phyloP scores from a whole-genome alignment of 192 early-diverging fungal genomes.

The Ambispora gerdemannii region DNA sequence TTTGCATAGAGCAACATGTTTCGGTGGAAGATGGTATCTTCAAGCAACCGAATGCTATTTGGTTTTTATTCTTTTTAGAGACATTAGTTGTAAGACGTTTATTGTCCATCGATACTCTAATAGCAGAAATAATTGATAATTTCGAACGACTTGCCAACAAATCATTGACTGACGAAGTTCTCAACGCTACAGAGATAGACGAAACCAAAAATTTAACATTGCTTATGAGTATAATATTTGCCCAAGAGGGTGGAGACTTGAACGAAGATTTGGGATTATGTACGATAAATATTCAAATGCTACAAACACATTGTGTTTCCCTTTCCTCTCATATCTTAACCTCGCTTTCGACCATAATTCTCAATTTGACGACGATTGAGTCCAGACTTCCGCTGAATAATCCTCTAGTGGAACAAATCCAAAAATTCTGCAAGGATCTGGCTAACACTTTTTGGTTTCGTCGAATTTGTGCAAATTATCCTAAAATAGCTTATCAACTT shows the following conservation, averaged over 20 bases:
- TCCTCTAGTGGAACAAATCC: background rate
- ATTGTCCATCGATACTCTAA: conserved; percentile 29
- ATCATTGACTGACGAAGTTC: conserved; percentile 5
- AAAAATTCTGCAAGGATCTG: conserved; percentile 1
- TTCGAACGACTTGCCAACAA: conserved; percentile 31
- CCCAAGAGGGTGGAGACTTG: conserved; percentile 26
- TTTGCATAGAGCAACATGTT: background rate
- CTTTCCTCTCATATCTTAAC: background rate
- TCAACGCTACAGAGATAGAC: conserved; percentile 26
- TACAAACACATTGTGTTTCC: conserved; percentile 14
- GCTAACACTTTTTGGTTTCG: conserved; percentile 18
- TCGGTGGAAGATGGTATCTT: conserved; percentile 6
- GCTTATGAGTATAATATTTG: conserved; percentile 39
- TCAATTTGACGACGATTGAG: conserved; percentile 26
- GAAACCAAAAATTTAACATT: conserved; percentile 37
- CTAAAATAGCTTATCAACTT: background rate
- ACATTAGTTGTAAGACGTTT: conserved; percentile 29
- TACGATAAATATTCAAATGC: conserved; percentile 27
- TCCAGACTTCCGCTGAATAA: background rate
- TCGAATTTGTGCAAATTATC: conserved; percentile 17
- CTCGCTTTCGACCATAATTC: conserved; percentile 13
- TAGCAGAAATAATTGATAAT: conserved; percentile 25
- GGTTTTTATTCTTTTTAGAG: conserved; percentile 35
- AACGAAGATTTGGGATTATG: background rate
- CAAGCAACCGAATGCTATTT: background rate